phyloP scores from a whole-genome alignment of 768 basidiomycete species.

The Coprinellus micaceus region DNA sequence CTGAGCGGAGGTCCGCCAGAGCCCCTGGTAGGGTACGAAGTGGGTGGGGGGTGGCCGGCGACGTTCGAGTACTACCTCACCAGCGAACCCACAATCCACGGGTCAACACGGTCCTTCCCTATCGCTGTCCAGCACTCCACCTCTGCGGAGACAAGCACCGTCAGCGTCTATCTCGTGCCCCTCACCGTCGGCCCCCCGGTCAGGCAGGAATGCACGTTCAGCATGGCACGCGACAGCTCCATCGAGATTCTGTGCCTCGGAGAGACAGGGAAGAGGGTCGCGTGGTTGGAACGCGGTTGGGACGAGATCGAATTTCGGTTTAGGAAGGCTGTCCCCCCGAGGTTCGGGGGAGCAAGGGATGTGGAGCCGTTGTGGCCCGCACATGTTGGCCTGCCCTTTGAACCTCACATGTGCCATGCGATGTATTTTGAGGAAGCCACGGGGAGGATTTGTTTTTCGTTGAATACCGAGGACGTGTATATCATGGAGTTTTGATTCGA shows the following conservation, averaged over 20 bases:
- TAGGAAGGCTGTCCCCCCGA: constrained; percentile 2
- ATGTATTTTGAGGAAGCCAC: constrained; percentile 14
- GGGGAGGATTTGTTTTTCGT: constrained; percentile 9
- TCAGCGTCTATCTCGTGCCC: neutral
- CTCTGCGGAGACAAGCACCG: neutral
- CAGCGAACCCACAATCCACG: neutral
- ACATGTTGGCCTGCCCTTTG: constrained; percentile 13
- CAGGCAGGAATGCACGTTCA: neutral
- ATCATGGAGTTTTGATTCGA: constrained; percentile 12
- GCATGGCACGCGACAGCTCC: neutral
- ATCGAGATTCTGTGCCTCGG: constrained; percentile 5
- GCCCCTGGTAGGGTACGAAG: no score
- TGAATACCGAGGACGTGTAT: constrained; percentile 15
- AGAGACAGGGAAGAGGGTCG: constrained; percentile 7
- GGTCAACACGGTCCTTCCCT: neutral
- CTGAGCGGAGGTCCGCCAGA: no score
- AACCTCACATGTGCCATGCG: constrained; percentile 5
- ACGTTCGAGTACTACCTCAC: constrained; percentile 5
- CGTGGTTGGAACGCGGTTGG: constrained; percentile 11
- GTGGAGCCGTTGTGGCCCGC: constrained; percentile 7
- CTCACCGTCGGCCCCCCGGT: no score
- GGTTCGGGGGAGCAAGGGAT: neutral
- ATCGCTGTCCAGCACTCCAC: neutral
- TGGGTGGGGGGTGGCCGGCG: neutral
- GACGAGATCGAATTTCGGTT: constrained; percentile 10